These are phyloP conservation scores for Cyclocybe cylindracea DNA, from an alignment of 768 basidiomycete genomes.

Conservation along the genomic window DNA sequence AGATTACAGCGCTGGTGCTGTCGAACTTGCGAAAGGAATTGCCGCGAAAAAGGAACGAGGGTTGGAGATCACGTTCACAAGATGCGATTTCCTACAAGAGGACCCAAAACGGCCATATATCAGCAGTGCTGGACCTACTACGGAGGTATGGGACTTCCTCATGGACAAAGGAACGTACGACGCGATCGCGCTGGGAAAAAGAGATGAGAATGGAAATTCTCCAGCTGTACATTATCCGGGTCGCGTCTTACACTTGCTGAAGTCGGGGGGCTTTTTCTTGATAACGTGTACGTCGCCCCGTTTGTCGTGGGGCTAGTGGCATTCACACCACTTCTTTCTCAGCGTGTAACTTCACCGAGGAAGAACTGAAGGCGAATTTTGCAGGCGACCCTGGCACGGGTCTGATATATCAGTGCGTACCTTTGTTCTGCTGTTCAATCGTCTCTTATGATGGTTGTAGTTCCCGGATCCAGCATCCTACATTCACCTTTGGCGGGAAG, in stretches of 20 bases:
- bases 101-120: slow-evolving; percentile 39
- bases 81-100: slow-evolving; percentile 66
- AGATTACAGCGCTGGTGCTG: slow-evolving; percentile 77
- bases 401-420: slow-evolving; percentile 65
- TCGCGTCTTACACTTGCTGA: slow-evolving; percentile 56
- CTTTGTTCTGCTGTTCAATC: background rate
- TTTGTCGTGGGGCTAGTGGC: background rate
- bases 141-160: slow-evolving; percentile 66
- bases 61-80: slow-evolving; percentile 50
- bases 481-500: slow-evolving; percentile 76
- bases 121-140: slow-evolving; percentile 15
- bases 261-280: slow-evolving; percentile 68
- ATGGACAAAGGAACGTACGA: slow-evolving; percentile 91
- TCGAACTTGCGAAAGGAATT: slow-evolving; percentile 61
- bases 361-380: slow-evolving; percentile 64
- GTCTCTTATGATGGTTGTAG: slow-evolving; percentile 32
- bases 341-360: slow-evolving; percentile 88
- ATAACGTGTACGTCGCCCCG: slow-evolving; percentile 66
- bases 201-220: slow-evolving; percentile 50
- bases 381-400: slow-evolving; percentile 39
- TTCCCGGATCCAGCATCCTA: slow-evolving; percentile 72
- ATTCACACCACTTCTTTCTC: background rate
- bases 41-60: slow-evolving; percentile 41
- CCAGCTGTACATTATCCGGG: slow-evolving; percentile 63
- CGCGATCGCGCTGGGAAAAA: slow-evolving; percentile 73